Evolutionary conservation across 441 rosid genomes (phyloP).

Genomic region (Isatis lusitanica): DNA sequence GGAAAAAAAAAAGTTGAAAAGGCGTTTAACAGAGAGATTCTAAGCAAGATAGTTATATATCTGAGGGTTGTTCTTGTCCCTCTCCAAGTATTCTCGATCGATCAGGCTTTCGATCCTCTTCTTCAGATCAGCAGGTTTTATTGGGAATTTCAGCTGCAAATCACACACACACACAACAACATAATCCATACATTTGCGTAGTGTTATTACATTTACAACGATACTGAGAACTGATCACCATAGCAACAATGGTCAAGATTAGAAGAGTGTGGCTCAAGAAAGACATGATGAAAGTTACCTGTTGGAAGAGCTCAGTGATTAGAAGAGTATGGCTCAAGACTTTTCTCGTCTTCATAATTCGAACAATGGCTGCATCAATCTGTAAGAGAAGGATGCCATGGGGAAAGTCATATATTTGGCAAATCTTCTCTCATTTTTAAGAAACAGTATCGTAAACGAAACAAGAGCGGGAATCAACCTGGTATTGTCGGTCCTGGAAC

Average conservation of each 20-base stretch:
- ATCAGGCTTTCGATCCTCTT: slow-evolving; percentile 98
- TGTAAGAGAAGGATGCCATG: slow-evolving; percentile 29
- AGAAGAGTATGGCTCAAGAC: slow-evolving; percentile 96
- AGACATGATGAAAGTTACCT: slow-evolving; percentile 48
- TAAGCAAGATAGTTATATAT: slow-evolving; percentile 93
- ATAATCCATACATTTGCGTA: neutral
- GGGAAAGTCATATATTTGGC: neutral
- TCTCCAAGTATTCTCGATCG: slow-evolving; percentile 95
- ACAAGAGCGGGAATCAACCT: slow-evolving; percentile 47
- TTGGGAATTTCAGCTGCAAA: slow-evolving; percentile 93
- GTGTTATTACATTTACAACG: neutral
- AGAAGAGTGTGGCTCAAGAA: neutral
- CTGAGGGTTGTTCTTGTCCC: slow-evolving; percentile 98
- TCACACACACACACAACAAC: neutral
- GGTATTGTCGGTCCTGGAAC: slow-evolving; percentile 98
- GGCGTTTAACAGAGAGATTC: slow-evolving; percentile 8
- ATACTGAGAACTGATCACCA: neutral
- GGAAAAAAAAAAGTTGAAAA: neutral
- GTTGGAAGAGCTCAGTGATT: slow-evolving; percentile 98
- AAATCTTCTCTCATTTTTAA: slow-evolving; percentile 56
- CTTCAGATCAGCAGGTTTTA: slow-evolving; percentile 97
- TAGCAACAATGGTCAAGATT: slow-evolving; percentile 7
- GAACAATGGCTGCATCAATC: slow-evolving; percentile 99
- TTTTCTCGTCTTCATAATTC: slow-evolving; percentile 98
- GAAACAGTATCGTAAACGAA: slow-evolving; percentile 64